phyloP scores from a whole-genome alignment of 2,329 filamentous ascomycete species.

The Cladorrhinum sp. region DNA sequence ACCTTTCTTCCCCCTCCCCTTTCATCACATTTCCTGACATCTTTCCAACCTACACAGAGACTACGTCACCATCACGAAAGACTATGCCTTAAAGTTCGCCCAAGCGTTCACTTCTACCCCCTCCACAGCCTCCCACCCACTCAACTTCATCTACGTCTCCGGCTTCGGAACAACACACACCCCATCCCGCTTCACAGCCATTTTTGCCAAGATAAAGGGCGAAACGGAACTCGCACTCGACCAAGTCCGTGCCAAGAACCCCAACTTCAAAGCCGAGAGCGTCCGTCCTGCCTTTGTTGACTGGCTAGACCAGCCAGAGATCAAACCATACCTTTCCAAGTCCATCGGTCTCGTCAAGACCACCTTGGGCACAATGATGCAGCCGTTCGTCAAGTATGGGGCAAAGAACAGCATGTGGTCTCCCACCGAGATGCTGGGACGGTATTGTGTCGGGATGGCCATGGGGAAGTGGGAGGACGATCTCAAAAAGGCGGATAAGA shows the following conservation, averaged over 20 bases:
- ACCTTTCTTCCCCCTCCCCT: not conserved
- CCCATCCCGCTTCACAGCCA: constrained; percentile 53
- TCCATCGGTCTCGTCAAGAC: constrained; percentile 23
- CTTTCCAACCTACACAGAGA: constrained; percentile 40
- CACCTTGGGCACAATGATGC: constrained; percentile 22
- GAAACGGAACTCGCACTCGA: constrained; percentile 60
- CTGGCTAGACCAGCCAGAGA: constrained; percentile 36
- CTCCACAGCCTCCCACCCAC: constrained; percentile 41
- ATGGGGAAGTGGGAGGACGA: constrained; percentile 38
- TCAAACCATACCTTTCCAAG: constrained; percentile 42
- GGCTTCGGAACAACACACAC: constrained; percentile 58
- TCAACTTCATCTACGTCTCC: constrained; percentile 71
- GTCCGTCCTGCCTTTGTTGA: constrained; percentile 62
- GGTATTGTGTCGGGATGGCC: constrained; percentile 44
- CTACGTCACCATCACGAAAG: constrained; percentile 66
- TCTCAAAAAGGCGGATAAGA: constrained; percentile 25
- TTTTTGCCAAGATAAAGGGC: constrained; percentile 66
- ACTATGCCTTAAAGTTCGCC: constrained; percentile 63
- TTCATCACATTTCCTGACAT: not conserved
- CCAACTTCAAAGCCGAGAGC: constrained; percentile 51
- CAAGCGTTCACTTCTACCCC: constrained; percentile 54
- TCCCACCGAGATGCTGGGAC: constrained; percentile 44
- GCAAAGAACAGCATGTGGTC: constrained; percentile 30
- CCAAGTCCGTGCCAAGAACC: constrained; percentile 43
- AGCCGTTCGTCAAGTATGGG: constrained; percentile 26